Base-by-base conservation (phyloP, 257 asterid genomes). In the Paulownia fortunei region DNA sequence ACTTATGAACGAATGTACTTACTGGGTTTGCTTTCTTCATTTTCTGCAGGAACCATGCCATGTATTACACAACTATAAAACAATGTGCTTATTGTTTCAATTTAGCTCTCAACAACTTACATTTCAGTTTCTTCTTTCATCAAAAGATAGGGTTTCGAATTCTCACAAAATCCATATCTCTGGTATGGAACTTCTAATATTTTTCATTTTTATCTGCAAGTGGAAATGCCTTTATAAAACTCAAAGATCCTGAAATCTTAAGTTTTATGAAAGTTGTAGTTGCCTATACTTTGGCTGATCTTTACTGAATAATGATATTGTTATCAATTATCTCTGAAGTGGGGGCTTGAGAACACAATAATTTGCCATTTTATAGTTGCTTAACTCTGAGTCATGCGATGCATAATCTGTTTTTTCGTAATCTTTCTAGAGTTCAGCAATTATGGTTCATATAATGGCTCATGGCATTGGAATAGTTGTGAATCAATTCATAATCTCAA, bases 21-120 rank as follows among this genome's bases (percentile, higher is more conserved):
- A n/a, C 5, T 23, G 13, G n/a, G n/a, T n/a, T 42, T 42, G 16
- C 59, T 44, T 68, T 23, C 26, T 24, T 67, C 13, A 66, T 46
- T 68, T 68, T 68, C 39, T 68, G 59, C 39, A 24, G 26, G 11
- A 24, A 46, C 41, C 74, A 68, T 46, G 42, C 59, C 74, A 23
- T 68, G 60, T 68, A 24, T 19, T 12, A 68, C 59, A 39, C 30
- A 15, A 24, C 8, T 24, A 37, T 68, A 44, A 5, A 7, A 39
- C 0, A 6, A 4, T 39, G 8, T 15, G 5, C 16, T 68, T 23
- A 26, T 8, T 3, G 44, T 37, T 67, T 11, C 55, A 9, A 18
- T 9, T 18, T 36, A 9, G 2, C 44, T n/a, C n/a, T n/a, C n/a
- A n/a, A n/a, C n/a, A n/a, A n/a, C n/a, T n/a, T n/a, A n/a, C n/a